A percentile compares a stretch with the other conserved stretches of the same genome.
These are phyloP conservation scores for Podila minutissima DNA, from an alignment of 192 early-diverging fungal genomes.

Conservation along the genomic window DNA sequence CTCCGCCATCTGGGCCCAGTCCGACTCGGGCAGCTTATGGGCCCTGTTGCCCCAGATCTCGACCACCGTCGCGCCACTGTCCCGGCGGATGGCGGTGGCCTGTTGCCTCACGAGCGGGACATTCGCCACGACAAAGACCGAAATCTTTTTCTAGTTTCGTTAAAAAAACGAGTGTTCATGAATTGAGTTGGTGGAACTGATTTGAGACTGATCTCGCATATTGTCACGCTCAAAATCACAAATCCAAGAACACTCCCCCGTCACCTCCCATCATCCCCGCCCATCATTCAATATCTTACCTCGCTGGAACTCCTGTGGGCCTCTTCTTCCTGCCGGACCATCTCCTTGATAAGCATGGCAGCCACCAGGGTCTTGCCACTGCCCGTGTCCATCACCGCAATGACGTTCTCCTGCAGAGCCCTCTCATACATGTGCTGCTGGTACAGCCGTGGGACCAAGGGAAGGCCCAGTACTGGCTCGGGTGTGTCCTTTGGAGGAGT, in stretches of 20 bases:
- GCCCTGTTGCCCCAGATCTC: slow-evolving; percentile 71
- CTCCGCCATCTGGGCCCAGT: slow-evolving; percentile 71
- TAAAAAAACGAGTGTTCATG: not conserved
- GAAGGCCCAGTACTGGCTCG: not conserved
- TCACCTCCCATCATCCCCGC: too few species aligned
- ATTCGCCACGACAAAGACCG: slow-evolving; percentile 85
- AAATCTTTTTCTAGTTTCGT: slow-evolving; percentile 49
- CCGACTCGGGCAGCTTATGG: slow-evolving; percentile 63
- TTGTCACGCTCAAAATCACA: too few species aligned
- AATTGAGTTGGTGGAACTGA: too few species aligned
- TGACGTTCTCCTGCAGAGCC: slow-evolving; percentile 80
- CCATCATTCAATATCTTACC: too few species aligned
- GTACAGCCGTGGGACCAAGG: slow-evolving; percentile 59
- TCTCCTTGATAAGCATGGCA: slow-evolving; percentile 84
- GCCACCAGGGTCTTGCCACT: slow-evolving; percentile 93
- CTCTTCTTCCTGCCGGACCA: slow-evolving; percentile 48
- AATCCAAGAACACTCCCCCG: too few species aligned
- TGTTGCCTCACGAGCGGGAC: slow-evolving; percentile 92
- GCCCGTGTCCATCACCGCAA: slow-evolving; percentile 93
- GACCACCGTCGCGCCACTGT: slow-evolving; percentile 72
- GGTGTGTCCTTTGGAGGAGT: too few species aligned
- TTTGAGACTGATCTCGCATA: too few species aligned
- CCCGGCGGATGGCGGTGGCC: slow-evolving; percentile 70
- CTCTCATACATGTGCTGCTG: slow-evolving; percentile 79
- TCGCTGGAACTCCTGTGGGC: too few species aligned